phyloP scores from a whole-genome alignment of 2,329 filamentous ascomycete species.

The Sordariomycetes sp. region DNA sequence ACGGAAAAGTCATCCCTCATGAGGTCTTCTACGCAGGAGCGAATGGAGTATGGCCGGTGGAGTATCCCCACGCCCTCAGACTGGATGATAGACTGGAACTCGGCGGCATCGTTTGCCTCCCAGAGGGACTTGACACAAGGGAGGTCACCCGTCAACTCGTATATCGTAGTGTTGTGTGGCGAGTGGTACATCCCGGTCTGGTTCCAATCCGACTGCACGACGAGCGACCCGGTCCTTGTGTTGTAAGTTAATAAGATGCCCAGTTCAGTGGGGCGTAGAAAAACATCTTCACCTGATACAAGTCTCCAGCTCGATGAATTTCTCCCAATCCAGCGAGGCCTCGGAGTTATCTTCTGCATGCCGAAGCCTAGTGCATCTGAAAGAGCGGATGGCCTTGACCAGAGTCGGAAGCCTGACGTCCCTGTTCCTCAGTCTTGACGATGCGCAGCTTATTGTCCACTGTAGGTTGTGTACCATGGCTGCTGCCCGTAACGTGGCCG shows the following conservation, averaged over 20 bases:
- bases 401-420: not conserved
- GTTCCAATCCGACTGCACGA: constrained; percentile 15
- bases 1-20: constrained; percentile 10
- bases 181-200: constrained; percentile 14
- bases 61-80: not conserved
- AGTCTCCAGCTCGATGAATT: constrained; percentile 10
- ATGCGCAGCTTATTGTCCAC: not conserved
- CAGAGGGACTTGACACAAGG: constrained; percentile 14
- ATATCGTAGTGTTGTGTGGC: constrained; percentile 11
- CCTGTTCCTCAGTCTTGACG: not conserved
- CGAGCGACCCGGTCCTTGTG: constrained; percentile 11
- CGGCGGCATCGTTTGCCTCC: constrained; percentile 11
- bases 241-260: not conserved
- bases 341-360: not conserved
- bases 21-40: constrained; percentile 9
- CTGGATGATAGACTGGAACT: constrained; percentile 8
- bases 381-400: not conserved
- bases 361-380: not conserved
- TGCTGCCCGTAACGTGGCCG: not conserved
- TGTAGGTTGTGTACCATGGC: not conserved
- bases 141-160: constrained; percentile 14
- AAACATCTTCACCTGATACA: constrained; percentile 9
- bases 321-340: constrained; percentile 6
- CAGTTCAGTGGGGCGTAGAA: not conserved
- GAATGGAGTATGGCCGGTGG: constrained; percentile 5